A percentile compares a stretch with the other conserved stretches of the same genome.
phyloP scores from a whole-genome alignment of 2,329 filamentous ascomycete genomes.

The Tricladium varicosporioides region DNA sequence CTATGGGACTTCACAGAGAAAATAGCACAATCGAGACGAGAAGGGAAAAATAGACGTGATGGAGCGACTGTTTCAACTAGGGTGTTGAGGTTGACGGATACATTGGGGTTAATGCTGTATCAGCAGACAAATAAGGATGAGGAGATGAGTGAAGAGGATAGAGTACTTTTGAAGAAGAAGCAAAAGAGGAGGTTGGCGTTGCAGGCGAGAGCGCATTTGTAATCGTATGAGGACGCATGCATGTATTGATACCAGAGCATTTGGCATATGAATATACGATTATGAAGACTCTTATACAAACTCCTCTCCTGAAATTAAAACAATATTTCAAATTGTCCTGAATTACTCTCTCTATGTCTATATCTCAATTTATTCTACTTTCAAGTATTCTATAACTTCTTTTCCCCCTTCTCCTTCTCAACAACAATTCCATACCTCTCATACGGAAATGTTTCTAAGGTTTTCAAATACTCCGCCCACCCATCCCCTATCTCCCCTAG shows the following conservation, averaged over 20 bases:
- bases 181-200: constrained; percentile 46
- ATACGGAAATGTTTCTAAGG: constrained; percentile 55
- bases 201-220: constrained; percentile 52
- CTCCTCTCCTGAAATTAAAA: too few relatives aligned
- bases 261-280: not conserved
- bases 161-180: constrained; percentile 45
- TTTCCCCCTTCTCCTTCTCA: not conserved
- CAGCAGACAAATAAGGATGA: constrained; percentile 44
- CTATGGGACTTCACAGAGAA: constrained; percentile 91
- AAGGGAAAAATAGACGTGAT: constrained; percentile 96
- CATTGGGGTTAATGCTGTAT: constrained; percentile 70
- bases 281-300: not conserved
- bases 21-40: constrained; percentile 77
- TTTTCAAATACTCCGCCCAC: constrained; percentile 55
- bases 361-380: not conserved
- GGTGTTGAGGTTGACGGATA: constrained; percentile 74
- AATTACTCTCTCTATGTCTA: too few relatives aligned
- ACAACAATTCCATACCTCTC: constrained; percentile 54
- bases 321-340: too few relatives aligned
- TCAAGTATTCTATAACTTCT: not conserved
- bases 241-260: constrained; percentile 15
- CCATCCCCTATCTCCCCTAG: constrained; percentile 62
- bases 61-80: constrained; percentile 82
- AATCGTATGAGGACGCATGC: constrained; percentile 12
- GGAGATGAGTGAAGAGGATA: constrained; percentile 49